Base-by-base conservation (phyloP, 2,329 filamentous ascomycete species). In the Claviceps sorghi region DNA sequence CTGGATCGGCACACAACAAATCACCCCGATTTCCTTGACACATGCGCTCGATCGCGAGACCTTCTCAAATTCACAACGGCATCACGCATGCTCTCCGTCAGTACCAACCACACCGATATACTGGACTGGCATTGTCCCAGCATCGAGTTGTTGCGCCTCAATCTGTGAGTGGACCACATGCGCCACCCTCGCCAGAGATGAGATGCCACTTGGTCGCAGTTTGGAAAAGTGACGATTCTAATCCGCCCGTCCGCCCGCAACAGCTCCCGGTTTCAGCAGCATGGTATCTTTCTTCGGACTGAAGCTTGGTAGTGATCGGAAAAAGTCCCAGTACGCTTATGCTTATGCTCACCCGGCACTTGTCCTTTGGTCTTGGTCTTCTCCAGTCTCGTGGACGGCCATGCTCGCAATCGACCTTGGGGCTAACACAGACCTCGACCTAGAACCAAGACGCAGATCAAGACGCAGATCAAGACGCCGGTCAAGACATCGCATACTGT, bases 221-320 rank as follows among this genome's bases (percentile, higher is more conserved):
- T 6, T 30, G 45, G 5, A 41, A n/a, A n/a, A n/a, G n/a, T n/a
- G 34, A 13, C 36, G 46, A 32, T 42, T 29, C 17, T 49, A 49
- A 54, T 41, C 38, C 45, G 38, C 13, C 21, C 32, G n/a, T 41
- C 38, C 45, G 38, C 13, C 21, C 32, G n/a, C 17, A n/a, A 52
- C 13, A 34, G 43, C 32, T 30, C 4, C 29, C 40, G 22, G 11
- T 34, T 40, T 43, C 50, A 45, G 34, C 50, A 45, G 34, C n/a
- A 80, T 80, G 78, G 77, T 80, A 22, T 79, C 78, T 2, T 77
- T 80, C 57, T 79, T 80, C 56, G 76, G 77, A 49, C 65, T 80
- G 61, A 78, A 74, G 61, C 68, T 79, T 54, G 74, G 76, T 49
- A 69, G 70, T 58, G 74, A 76, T 56, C 79, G 73, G 67, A 80